These are phyloP conservation scores for Wickerhamiella parazyma DNA, from an alignment of 805 yeast genomes.

Conservation along the genomic window DNA sequence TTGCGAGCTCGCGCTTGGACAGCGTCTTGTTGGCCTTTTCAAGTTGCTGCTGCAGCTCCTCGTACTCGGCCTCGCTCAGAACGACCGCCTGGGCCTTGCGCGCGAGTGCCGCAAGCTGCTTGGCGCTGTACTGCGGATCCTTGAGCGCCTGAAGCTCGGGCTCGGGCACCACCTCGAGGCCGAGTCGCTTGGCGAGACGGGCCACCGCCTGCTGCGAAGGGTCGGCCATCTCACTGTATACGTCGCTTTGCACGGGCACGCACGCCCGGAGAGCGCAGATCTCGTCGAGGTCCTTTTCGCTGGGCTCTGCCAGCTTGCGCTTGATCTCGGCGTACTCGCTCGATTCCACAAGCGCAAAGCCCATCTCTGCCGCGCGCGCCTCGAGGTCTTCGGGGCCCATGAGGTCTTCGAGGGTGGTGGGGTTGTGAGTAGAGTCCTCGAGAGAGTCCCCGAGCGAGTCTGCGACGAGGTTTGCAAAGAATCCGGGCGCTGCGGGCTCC, in stretches of 20 bases:
- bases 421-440: too few species aligned
- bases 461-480: too few species aligned
- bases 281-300: constrained; percentile 25
- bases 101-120: constrained; percentile 16
- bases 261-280: constrained; percentile 23
- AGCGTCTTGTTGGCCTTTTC: neutral
- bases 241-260: constrained; percentile 24
- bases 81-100: constrained; percentile 1
- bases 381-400: constrained; percentile 8
- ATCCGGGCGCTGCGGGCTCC: neutral
- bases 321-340: constrained; percentile 23
- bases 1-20: constrained; percentile 10
- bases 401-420: constrained; percentile 3
- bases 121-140: constrained; percentile 11
- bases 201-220: constrained; percentile 3
- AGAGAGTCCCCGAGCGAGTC: too few species aligned
- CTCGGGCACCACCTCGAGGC: constrained; percentile 10
- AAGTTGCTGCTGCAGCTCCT: constrained; percentile 5
- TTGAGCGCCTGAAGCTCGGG: constrained; percentile 12
- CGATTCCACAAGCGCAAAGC: constrained; percentile 12
- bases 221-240: constrained; percentile 13
- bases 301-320: constrained; percentile 20
- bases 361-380: constrained; percentile 11
- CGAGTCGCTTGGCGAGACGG: constrained; percentile 11
- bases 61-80: constrained; percentile 10